Conservation (phyloP, 495 filamentous ascomycete species). For the Durotheca rogersii region DNA sequence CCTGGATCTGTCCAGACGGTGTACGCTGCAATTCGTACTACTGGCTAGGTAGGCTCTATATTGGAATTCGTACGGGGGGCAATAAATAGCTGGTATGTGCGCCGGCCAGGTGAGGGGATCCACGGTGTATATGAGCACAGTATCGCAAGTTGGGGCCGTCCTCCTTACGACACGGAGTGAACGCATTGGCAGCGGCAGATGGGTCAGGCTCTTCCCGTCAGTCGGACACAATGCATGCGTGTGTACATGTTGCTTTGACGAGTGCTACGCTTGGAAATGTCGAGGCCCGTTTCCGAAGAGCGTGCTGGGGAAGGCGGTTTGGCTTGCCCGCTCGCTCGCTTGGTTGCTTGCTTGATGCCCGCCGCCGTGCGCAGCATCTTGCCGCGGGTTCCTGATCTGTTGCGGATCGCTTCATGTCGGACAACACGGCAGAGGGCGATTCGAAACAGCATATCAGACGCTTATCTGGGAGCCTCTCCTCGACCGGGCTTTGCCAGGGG, state of each 20-base stretch:
- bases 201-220: conserved; percentile 7
- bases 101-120: too few species aligned
- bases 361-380: neutral
- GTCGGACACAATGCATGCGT: too few species aligned
- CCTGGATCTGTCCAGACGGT: too few species aligned
- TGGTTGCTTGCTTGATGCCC: neutral
- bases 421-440: conserved; percentile 17
- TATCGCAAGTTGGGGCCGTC: conserved; percentile 3
- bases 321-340: neutral
- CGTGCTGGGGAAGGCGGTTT: neutral
- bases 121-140: too few species aligned
- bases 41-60: too few species aligned
- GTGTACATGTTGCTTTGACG: conserved; percentile 21
- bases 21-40: too few species aligned
- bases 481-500: conserved; percentile 11
- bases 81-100: too few species aligned
- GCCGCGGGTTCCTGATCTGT: conserved; percentile 10
- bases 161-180: too few species aligned
- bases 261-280: conserved; percentile 8
- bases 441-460: conserved; percentile 30
- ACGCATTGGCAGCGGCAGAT: too few species aligned
- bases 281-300: conserved; percentile 9
- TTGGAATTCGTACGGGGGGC: too few species aligned
- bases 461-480: conserved; percentile 17
- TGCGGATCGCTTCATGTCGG: conserved; percentile 20